A percentile compares a stretch with the other conserved stretches of the same genome.
Conservation (phyloP, 2,329 filamentous ascomycete species). For the Pseudofabraea citricarpa region DNA sequence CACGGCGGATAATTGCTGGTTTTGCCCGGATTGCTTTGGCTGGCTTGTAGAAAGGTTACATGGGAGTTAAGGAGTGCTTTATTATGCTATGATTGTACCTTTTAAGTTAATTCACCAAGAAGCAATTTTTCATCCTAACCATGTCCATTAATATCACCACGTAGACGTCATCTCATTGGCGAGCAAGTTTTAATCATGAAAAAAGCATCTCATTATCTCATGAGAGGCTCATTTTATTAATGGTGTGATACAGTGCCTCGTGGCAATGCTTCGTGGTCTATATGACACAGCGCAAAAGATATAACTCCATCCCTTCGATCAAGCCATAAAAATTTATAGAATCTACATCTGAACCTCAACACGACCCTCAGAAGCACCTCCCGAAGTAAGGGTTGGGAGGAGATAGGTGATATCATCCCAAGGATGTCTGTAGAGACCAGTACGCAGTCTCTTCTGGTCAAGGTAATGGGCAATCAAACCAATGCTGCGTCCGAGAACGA, state of each 20-base stretch:
- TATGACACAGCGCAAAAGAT: constrained; percentile 10
- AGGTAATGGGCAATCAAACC: constrained; percentile 99
- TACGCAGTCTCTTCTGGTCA: constrained; percentile 98
- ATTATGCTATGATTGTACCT: background rate
- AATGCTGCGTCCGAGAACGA: constrained; percentile 94
- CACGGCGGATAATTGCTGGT: too few relatives aligned
- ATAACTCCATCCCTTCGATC: constrained; percentile 7
- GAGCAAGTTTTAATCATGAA: background rate
- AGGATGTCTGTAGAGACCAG: constrained; percentile 97
- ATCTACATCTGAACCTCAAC: constrained; percentile 74
- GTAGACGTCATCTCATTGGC: too few relatives aligned
- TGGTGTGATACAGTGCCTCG: constrained; percentile 13
- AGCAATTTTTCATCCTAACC: too few relatives aligned
- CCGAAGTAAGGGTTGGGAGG: constrained; percentile 72
- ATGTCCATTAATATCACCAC: too few relatives aligned
- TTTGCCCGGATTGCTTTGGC: background rate
- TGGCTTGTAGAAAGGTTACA: background rate
- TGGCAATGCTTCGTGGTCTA: constrained; percentile 19
- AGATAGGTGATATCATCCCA: constrained; percentile 99
- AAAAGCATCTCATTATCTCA: background rate
- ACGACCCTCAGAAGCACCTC: constrained; percentile 76
- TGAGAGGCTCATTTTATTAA: constrained; percentile 11
- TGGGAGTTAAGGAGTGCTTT: background rate
- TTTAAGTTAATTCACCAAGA: too few relatives aligned
- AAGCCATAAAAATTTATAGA: constrained; percentile 6